Evolutionary conservation across 768 basidiomycete species (phyloP).

Genomic region (Rhodosporidiobolus sp.): DNA sequence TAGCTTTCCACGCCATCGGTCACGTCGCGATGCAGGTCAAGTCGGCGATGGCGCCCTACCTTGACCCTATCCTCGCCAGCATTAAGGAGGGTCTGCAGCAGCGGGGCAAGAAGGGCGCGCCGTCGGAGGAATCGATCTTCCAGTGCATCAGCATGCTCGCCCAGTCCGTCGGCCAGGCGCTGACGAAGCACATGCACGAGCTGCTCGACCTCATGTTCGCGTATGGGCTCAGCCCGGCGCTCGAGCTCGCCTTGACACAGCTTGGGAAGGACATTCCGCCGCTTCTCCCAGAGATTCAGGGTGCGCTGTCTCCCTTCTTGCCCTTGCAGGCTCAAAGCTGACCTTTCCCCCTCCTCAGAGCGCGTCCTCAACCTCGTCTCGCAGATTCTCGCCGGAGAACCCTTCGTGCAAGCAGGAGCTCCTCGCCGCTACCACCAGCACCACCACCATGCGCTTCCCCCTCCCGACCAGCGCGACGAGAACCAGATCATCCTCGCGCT

Average conservation of each 20-base stretch:
- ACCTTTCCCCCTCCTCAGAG: conserved; percentile 54
- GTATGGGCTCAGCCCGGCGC: conserved; percentile 83
- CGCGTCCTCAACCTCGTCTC: conserved; percentile 84
- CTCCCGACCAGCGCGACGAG: conserved; percentile 30
- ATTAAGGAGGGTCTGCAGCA: conserved; percentile 84
- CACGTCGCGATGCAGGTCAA: conserved; percentile 87
- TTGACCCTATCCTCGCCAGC: conserved; percentile 82
- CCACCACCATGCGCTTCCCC: not conserved
- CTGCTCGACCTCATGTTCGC: conserved; percentile 95
- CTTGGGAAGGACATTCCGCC: conserved; percentile 87
- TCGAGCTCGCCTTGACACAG: conserved; percentile 75
- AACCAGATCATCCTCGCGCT: conserved; percentile 66
- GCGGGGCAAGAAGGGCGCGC: conserved; percentile 61
- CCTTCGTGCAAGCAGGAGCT: conserved; percentile 83
- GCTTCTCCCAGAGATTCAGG: conserved; percentile 85
- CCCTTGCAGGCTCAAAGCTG: not conserved
- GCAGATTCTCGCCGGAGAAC: conserved; percentile 70
- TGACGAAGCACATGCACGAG: conserved; percentile 93
- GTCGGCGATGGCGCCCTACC: conserved; percentile 91
- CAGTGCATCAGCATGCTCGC: conserved; percentile 97
- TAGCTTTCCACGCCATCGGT: conserved; percentile 94
- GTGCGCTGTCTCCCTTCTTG: conserved; percentile 49
- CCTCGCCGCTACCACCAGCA: conserved; percentile 58
- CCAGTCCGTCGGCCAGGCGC: conserved; percentile 86
- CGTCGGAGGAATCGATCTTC: conserved; percentile 90